Conservation (phyloP, 2,329 filamentous ascomycete species). For the Hirsutella rhossiliensis region DNA sequence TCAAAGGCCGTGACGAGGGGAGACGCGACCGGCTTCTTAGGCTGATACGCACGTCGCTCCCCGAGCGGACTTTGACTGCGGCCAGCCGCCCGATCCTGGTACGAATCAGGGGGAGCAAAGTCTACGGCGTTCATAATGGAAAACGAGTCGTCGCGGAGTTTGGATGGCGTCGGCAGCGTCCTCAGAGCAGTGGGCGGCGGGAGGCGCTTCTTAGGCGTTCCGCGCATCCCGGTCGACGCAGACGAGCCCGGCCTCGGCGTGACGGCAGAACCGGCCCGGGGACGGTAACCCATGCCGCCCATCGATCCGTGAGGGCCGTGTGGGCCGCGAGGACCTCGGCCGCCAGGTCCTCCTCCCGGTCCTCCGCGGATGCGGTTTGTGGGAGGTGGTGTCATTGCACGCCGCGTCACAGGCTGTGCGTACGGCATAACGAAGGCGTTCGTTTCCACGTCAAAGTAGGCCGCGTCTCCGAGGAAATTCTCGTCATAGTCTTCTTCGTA, state of each 20-base stretch:
- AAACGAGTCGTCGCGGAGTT: conserved; percentile 72
- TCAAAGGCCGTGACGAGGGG: conserved; percentile 78
- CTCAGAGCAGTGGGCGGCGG: conserved; percentile 64
- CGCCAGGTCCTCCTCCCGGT: conserved; percentile 10
- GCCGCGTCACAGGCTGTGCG: conserved; percentile 72
- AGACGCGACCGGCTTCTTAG: conserved; percentile 60
- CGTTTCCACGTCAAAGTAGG: conserved; percentile 54
- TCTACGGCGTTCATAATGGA: conserved; percentile 58
- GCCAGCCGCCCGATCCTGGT: conserved; percentile 58
- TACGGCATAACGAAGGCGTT: conserved; percentile 71
- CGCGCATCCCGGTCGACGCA: conserved; percentile 38
- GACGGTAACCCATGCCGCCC: conserved; percentile 39
- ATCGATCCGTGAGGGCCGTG: conserved; percentile 36
- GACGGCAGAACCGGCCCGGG: conserved; percentile 34
- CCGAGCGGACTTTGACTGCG: conserved; percentile 52
- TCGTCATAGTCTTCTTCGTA: conserved; percentile 70
- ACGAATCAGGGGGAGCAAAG: conserved; percentile 68
- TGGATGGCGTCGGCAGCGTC: conserved; percentile 73
- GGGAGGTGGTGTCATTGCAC: conserved; percentile 92
- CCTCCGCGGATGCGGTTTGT: conserved; percentile 32
- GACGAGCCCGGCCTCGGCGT: conserved; percentile 45
- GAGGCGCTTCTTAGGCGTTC: conserved; percentile 30
- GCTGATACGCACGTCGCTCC: conserved; percentile 60
- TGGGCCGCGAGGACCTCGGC: conserved; percentile 14
- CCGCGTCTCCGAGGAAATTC: conserved; percentile 55